Conservation (phyloP, 2,329 filamentous ascomycete species). For the Fusarium ambrosium region DNA sequence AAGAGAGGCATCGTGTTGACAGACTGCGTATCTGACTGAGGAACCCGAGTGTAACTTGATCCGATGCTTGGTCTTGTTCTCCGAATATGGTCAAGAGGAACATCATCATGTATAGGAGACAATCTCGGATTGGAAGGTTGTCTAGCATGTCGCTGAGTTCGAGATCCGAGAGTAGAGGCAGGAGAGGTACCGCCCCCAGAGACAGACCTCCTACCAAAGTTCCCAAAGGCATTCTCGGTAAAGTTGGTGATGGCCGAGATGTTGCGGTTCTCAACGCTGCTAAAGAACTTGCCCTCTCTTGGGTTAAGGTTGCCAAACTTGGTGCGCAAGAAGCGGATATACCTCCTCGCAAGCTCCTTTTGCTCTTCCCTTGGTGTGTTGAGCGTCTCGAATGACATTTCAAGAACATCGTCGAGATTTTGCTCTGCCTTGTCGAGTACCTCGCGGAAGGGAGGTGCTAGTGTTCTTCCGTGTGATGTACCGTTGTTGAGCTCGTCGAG, state of each 20-base stretch:
- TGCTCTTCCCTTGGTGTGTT: background rate
- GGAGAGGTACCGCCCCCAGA: background rate
- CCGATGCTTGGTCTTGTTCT: background rate
- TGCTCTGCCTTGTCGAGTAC: background rate
- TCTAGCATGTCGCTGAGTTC: background rate
- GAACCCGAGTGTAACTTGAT: background rate
- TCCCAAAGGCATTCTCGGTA: background rate
- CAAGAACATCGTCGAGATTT: background rate
- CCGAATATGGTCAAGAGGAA: background rate
- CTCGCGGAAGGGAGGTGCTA: background rate
- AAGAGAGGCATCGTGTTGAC: background rate
- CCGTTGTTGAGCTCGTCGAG: background rate
- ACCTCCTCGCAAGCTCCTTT: background rate
- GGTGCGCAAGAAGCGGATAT: background rate
- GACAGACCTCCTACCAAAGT: background rate
- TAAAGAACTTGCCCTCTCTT: background rate
- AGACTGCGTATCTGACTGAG: background rate
- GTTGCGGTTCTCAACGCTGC: background rate
- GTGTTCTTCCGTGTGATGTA: background rate
- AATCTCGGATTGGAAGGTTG: background rate
- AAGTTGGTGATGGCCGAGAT: conserved; percentile 1
- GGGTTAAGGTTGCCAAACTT: conserved; percentile 6
- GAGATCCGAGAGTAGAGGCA: background rate
- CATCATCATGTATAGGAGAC: background rate
- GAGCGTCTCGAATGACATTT: background rate